Evolutionary conservation across 257 asterid genomes (phyloP).

Genomic region (Solanum virginianum): DNA sequence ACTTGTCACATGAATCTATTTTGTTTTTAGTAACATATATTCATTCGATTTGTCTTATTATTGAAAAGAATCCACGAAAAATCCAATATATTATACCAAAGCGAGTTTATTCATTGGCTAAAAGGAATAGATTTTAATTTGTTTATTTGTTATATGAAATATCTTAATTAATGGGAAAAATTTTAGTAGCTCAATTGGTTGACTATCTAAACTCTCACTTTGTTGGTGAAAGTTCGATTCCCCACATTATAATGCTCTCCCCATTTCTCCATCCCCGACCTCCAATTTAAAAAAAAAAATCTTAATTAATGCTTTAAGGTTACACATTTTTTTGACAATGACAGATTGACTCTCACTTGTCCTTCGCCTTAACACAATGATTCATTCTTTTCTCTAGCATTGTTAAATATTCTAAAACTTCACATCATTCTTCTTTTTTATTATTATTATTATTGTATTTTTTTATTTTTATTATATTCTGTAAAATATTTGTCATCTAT

Average conservation of each 20-base stretch:
- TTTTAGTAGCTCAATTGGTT: too few relatives aligned
- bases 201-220: too few relatives aligned
- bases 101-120: not conserved
- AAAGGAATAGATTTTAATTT: not conserved
- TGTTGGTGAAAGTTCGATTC: accelerated
- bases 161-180: not conserved
- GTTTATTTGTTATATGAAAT: not conserved
- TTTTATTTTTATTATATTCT: too few relatives aligned
- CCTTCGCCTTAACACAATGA: too few relatives aligned
- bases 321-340: not conserved
- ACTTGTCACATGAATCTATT: not conserved
- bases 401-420: too few relatives aligned
- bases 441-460: too few relatives aligned
- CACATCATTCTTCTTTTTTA: too few relatives aligned
- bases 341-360: not conserved
- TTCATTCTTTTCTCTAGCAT: too few relatives aligned
- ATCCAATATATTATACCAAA: not conserved
- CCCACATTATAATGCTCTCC: too few relatives aligned
- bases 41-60: not conserved
- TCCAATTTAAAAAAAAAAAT: not conserved
- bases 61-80: not conserved
- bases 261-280: too few relatives aligned
- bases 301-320: not conserved
- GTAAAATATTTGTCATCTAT: too few relatives aligned
- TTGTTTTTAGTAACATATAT: not conserved